Conservation (phyloP, 352 stramenopile species). For the Phytopythium aichiense region DNA sequence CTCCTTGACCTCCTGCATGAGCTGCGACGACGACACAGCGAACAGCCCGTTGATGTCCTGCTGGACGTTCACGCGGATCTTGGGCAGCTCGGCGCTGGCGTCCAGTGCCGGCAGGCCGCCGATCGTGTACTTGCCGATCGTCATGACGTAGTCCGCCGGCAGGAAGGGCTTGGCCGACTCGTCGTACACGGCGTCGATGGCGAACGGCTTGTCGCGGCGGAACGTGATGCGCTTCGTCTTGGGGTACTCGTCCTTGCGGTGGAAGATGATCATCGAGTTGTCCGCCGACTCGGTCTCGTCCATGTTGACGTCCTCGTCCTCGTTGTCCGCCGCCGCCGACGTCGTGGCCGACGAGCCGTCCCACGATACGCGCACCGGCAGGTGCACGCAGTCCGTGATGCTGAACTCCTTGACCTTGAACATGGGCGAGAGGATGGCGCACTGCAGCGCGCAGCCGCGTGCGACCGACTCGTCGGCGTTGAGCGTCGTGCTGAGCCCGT, state of each 20-base stretch:
- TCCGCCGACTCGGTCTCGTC: slow-evolving; percentile 31
- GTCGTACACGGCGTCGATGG: slow-evolving; percentile 90
- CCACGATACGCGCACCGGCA: slow-evolving; percentile 94
- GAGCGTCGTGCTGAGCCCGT: slow-evolving; percentile 97
- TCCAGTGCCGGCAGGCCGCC: slow-evolving; percentile 79
- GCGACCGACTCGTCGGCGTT: slow-evolving; percentile 99
- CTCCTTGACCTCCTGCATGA: slow-evolving; percentile 97
- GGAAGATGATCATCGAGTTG: slow-evolving; percentile 93
- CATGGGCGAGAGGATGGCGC: slow-evolving; percentile 97
- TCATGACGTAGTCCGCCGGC: slow-evolving; percentile 62
- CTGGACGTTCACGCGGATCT: slow-evolving; percentile 97
- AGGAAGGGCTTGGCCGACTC: slow-evolving; percentile 64
- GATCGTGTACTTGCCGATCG: slow-evolving; percentile 93
- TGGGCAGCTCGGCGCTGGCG: slow-evolving; percentile 70
- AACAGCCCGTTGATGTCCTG: slow-evolving; percentile 97
- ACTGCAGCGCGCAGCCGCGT: slow-evolving; percentile 96
- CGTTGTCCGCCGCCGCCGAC: slow-evolving; percentile 51
- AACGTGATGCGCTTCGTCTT: slow-evolving; percentile 98
- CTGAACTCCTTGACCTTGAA: slow-evolving; percentile 97
- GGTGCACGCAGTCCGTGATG: slow-evolving; percentile 85
- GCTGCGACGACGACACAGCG: slow-evolving; percentile 92
- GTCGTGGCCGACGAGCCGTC: slow-evolving; percentile 62
- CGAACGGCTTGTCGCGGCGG: slow-evolving; percentile 89
- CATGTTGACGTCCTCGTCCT: slow-evolving; percentile 88
- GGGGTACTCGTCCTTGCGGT: slow-evolving; percentile 94